Evolutionary conservation across 2,329 filamentous ascomycete genomes (phyloP).

Genomic region (Anthostomella pinea): DNA sequence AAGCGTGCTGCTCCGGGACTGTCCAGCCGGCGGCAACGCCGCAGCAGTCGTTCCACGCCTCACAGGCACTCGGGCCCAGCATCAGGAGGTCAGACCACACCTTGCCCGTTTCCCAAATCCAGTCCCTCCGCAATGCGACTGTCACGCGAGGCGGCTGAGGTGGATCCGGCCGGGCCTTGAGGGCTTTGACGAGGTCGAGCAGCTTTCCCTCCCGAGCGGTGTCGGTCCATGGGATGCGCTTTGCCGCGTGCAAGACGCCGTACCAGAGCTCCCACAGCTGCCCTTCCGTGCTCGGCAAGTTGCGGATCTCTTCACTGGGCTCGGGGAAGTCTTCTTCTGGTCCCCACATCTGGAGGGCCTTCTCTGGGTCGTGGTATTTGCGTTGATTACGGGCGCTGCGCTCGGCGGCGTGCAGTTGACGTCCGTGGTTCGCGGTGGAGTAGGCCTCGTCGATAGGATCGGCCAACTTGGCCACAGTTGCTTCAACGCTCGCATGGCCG

Average conservation of each 20-base stretch:
- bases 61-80: slow-evolving; percentile 11
- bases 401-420: slow-evolving; percentile 1
- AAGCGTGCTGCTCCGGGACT: slow-evolving; percentile 11
- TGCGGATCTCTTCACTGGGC: slow-evolving; percentile 1
- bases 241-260: slow-evolving; percentile 16
- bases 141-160: slow-evolving; percentile 1
- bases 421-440: slow-evolving; percentile 9
- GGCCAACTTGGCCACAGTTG: slow-evolving; percentile 6
- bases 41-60: slow-evolving; percentile 16
- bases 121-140: slow-evolving; percentile 5
- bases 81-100: slow-evolving; percentile 7
- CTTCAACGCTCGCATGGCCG: slow-evolving; percentile 4
- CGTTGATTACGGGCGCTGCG: slow-evolving; percentile 1
- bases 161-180: slow-evolving; percentile 15
- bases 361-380: slow-evolving; percentile 4
- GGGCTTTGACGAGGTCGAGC: slow-evolving; percentile 7
- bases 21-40: slow-evolving; percentile 16
- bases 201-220: slow-evolving; percentile 9
- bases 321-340: slow-evolving; percentile 8
- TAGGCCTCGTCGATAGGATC: slow-evolving; percentile 9
- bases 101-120: slow-evolving; percentile 7
- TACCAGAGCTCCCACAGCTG: slow-evolving; percentile 19
- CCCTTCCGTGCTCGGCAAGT: slow-evolving; percentile 3
- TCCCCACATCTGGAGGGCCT: slow-evolving; percentile 11
- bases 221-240: slow-evolving; percentile 15